Base-by-base conservation (phyloP, 345 rosid species). In the Kernera saxatilis region DNA sequence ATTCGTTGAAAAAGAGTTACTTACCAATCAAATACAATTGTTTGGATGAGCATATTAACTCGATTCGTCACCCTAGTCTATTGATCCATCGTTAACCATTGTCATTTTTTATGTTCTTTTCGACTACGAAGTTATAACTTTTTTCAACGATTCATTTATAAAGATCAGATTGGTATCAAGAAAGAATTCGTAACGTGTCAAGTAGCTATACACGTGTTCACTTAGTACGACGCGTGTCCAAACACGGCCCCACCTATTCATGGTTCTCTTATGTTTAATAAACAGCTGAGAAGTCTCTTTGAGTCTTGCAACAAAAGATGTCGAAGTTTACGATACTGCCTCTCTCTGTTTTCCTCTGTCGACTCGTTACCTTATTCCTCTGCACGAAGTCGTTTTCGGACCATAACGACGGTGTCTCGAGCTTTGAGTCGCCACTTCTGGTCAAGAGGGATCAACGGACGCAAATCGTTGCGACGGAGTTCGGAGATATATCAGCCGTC, bases 401-500 rank as follows among this genome's bases (percentile, higher is more conserved):
- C 6, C 83, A 46, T 36, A 53, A 58, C 50, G 70, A 40, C 9
- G 60, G 35, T 30, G 63, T 40, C 6, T 3, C 21, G 1, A 62
- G 67, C 10, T 61, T n/a, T 26, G 39, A 64, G 26, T 12, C 71
- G 30, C 72, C 76, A 49, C 69, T 69, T 36, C 14, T 80, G 74
- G 86, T 87, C 80, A 79, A 49, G 80, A 88, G 15, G 45, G 83
- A 80, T 12, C 81, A 88, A 9, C 85, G 93, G 63, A 78, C 25
- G 36, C 25, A 53, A 4, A 26, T 94, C 18, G 61, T 78, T 11
- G 76, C 23, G 52, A 85, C 95, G 10, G 89, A 88, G 57, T 76
- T 73, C 40, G 97, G 99, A 40, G 81, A 83, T 64, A 71, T 91
- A 76, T 80, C 95, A 18, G 79, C 87, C 2, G 87, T 72, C 48